phyloP scores from a whole-genome alignment of 306 rosid species.

The Acacia crassicarpa region DNA sequence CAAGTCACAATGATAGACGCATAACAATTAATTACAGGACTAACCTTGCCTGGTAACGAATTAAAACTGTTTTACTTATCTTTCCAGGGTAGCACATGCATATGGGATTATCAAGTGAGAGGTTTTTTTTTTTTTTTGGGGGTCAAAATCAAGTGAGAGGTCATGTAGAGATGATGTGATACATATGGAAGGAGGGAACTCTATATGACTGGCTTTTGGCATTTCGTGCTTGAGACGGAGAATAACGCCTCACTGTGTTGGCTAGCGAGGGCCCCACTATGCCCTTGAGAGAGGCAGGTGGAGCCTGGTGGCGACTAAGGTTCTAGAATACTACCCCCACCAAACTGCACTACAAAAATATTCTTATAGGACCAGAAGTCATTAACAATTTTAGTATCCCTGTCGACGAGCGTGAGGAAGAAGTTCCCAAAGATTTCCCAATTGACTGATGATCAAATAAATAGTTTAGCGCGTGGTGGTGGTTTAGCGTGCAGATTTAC shows the following conservation, averaged over 20 bases:
- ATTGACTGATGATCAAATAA: too few relatives aligned
- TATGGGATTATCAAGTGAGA: neutral
- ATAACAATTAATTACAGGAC: neutral
- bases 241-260: neutral
- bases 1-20: neutral
- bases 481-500: neutral
- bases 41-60: neutral
- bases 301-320: neutral
- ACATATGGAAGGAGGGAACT: too few relatives aligned
- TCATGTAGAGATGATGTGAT: neutral
- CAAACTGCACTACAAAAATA: too few relatives aligned
- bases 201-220: too few relatives aligned
- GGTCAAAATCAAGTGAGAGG: neutral
- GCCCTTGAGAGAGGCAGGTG: neutral
- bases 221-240: too few relatives aligned
- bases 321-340: neutral
- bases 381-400: too few relatives aligned
- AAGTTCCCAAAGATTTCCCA: neutral
- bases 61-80: neutral
- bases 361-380: too few relatives aligned
- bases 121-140: too few relatives aligned
- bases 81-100: neutral
- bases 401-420: neutral
- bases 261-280: neutral
- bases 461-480: neutral